A percentile compares a stretch with the other conserved stretches of the same genome.
phyloP scores from a whole-genome alignment of 1,284 basidiomycete genomes.

The Heterobasidion occidentale region DNA sequence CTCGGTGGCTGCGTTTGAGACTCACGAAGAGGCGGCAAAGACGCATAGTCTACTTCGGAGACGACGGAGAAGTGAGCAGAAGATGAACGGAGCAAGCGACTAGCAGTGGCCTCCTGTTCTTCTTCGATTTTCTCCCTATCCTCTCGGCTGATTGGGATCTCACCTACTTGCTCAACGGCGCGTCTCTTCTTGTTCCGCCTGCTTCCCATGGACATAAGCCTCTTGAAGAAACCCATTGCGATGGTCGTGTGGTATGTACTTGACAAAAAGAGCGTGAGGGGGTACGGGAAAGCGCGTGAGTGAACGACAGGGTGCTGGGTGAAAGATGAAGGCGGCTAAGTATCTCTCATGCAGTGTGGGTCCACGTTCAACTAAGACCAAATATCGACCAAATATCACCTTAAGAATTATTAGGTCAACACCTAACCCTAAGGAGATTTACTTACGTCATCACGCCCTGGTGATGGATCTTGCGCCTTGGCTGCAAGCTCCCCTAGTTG shows the following conservation, averaged over 20 bases:
- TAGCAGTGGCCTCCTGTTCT: constrained; percentile 48
- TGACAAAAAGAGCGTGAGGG: not conserved
- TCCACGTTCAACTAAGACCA: not conserved
- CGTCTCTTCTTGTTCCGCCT: constrained; percentile 49
- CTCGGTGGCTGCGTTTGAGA: not conserved
- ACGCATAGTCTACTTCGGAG: constrained; percentile 44
- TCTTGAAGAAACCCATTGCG: constrained; percentile 62
- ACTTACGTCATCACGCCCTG: too few relatives aligned
- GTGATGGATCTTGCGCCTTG: too few relatives aligned
- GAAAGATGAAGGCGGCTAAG: not conserved
- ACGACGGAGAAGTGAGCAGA: constrained; percentile 56
- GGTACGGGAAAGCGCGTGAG: constrained; percentile 3
- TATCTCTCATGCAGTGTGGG: not conserved
- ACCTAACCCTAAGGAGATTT: too few relatives aligned
- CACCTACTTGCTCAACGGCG: constrained; percentile 3
- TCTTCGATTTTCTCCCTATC: constrained; percentile 25
- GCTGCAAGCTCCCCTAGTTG: too few relatives aligned
- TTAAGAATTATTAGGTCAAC: too few relatives aligned
- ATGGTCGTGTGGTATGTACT: not conserved
- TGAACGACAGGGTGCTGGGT: not conserved
- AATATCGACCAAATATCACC: not conserved
- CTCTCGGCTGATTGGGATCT: constrained; percentile 6
- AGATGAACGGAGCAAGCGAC: constrained; percentile 60
- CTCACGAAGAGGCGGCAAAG: constrained; percentile 64
- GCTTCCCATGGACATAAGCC: constrained; percentile 60